phyloP scores from a whole-genome alignment of 345 rosid genomes.

The Corymbia maculata region DNA sequence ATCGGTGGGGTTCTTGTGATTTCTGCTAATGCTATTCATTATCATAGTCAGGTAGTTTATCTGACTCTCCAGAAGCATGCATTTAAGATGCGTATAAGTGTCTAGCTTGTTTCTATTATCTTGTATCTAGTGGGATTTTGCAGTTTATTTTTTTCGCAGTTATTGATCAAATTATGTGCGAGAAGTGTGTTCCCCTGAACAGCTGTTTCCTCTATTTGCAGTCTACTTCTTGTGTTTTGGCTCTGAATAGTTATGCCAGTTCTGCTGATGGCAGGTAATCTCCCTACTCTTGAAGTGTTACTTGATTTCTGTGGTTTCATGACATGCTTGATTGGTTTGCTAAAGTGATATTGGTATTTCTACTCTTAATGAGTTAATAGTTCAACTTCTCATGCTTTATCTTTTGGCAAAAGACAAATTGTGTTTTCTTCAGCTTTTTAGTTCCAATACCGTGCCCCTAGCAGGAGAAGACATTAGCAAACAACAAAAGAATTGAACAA shows the following conservation, averaged over 20 bases:
- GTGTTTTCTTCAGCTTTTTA: background rate
- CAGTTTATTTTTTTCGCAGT: background rate
- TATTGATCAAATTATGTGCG: background rate
- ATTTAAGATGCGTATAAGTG: background rate
- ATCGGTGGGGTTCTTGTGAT: conserved; percentile 94
- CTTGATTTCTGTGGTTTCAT: background rate
- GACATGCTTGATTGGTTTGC: background rate
- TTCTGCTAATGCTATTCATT: conserved; percentile 77
- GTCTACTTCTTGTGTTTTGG: conserved; percentile 86
- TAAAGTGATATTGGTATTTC: background rate
- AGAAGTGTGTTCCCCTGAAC: background rate
- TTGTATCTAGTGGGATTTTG: background rate
- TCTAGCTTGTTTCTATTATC: background rate
- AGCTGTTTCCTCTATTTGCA: conserved; percentile 28
- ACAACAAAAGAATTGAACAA: background rate
- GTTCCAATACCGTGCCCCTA: background rate
- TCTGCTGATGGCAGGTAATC: conserved; percentile 67
- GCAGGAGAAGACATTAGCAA: background rate
- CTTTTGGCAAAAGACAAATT: background rate
- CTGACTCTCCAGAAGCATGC: background rate
- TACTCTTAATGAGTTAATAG: background rate
- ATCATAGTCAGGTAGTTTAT: conserved; percentile 77
- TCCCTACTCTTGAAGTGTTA: background rate
- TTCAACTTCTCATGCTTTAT: background rate
- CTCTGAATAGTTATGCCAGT: conserved; percentile 76